phyloP scores from a whole-genome alignment of 1,284 basidiomycete species.

The Papiliotrema fonsecae region DNA sequence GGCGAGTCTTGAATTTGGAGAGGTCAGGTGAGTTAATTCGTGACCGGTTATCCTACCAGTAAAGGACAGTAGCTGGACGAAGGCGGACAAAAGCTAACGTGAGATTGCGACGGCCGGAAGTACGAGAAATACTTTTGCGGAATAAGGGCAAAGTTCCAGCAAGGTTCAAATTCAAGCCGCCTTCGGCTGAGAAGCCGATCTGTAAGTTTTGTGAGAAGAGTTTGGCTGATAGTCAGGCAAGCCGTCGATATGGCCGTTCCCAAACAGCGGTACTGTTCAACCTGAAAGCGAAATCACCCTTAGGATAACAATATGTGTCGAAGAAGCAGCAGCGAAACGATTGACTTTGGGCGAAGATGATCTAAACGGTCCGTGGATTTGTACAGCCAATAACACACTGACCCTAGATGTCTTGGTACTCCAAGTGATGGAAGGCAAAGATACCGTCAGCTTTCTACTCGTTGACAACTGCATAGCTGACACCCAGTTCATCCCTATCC shows the following conservation, averaged over 20 bases:
- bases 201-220: slow-evolving; percentile 17
- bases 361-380: slow-evolving; percentile 30
- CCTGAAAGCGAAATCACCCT: slow-evolving; percentile 22
- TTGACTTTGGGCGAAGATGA: slow-evolving; percentile 31
- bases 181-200: slow-evolving; percentile 28
- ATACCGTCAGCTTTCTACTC: slow-evolving; percentile 15
- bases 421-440: slow-evolving; percentile 34
- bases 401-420: slow-evolving; percentile 42
- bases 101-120: slow-evolving; percentile 18
- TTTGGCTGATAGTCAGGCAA: slow-evolving; percentile 19
- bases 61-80: no score
- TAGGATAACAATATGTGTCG: slow-evolving; percentile 23
- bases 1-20: slow-evolving; percentile 50
- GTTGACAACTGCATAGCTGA: no score
- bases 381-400: background rate
- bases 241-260: slow-evolving; percentile 36
- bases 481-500: slow-evolving; percentile 40
- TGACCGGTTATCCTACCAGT: background rate
- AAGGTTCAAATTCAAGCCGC: slow-evolving; percentile 30
- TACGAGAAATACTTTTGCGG: slow-evolving; percentile 19
- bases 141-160: slow-evolving; percentile 37
- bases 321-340: slow-evolving; percentile 17
- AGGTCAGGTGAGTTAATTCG: slow-evolving; percentile 17
- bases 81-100: slow-evolving; percentile 3
- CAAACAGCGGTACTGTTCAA: slow-evolving; percentile 21